Percentiles rank a stretch among this genome's conserved stretches.
Conservation (phyloP, 345 rosid species). For the Lenwebbia sp. region DNA sequence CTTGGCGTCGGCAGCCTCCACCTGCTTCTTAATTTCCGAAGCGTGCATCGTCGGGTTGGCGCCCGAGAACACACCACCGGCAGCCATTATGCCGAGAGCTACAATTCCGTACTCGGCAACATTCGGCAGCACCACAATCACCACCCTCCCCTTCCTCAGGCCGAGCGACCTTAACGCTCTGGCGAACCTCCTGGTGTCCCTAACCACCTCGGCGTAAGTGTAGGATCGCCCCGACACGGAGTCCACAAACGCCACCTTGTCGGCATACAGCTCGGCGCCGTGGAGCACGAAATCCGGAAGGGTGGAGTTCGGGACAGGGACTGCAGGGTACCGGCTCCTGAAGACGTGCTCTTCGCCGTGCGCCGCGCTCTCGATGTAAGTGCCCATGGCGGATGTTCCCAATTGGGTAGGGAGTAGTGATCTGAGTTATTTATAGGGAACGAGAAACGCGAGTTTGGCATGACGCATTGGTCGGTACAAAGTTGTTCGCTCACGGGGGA, state of each 20-base stretch:
- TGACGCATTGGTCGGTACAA: background rate
- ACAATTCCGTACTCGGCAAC: conserved; percentile 78
- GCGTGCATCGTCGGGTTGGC: conserved; percentile 72
- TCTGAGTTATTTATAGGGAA: background rate
- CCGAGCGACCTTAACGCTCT: conserved; percentile 77
- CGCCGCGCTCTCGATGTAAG: background rate
- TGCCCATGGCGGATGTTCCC: conserved; percentile 7
- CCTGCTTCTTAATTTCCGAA: conserved; percentile 78
- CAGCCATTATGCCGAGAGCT: conserved; percentile 84
- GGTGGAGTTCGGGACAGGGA: conserved; percentile 54
- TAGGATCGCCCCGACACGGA: conserved; percentile 59
- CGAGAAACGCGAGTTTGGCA: background rate
- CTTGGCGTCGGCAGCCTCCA: conserved; percentile 70
- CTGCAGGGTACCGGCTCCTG: conserved; percentile 48
- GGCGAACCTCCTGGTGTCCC: conserved; percentile 60
- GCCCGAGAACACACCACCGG: conserved; percentile 86
- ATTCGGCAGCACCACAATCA: conserved; percentile 80
- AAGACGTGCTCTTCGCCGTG: conserved; percentile 36
- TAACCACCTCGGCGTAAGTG: conserved; percentile 55
- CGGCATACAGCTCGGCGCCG: conserved; percentile 54
- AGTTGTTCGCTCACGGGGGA: conserved; percentile 1
- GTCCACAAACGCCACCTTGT: conserved; percentile 80
- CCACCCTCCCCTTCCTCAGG: conserved; percentile 70
- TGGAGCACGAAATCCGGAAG: conserved; percentile 81
- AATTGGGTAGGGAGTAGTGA: conserved; percentile 1